Evolutionary conservation across 257 asterid genomes (phyloP).

Genomic region (Plantago major): DNA sequence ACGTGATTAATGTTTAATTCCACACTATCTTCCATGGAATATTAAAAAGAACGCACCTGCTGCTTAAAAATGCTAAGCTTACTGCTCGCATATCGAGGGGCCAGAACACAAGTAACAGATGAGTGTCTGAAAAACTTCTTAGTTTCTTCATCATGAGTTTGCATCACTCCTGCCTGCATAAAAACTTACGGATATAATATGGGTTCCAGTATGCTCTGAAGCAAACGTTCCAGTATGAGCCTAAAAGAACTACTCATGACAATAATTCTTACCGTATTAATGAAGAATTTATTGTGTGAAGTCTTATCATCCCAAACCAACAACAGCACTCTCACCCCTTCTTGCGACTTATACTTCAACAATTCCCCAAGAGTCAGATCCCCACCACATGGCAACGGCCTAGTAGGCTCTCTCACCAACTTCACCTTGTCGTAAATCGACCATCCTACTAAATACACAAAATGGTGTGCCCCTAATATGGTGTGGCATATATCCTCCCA

Average conservation of each 20-base stretch:
- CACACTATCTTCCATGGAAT: background rate
- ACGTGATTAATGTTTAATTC: too few relatives aligned
- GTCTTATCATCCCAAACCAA: slow-evolving; percentile 98
- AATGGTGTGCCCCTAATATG: slow-evolving; percentile 70
- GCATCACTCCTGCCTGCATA: slow-evolving; percentile 89
- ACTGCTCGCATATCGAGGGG: slow-evolving; percentile 96
- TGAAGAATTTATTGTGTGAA: slow-evolving; percentile 76
- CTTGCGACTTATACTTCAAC: slow-evolving; percentile 86
- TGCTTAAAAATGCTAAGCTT: slow-evolving; percentile 98
- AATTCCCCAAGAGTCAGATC: slow-evolving; percentile 77
- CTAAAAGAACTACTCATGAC: slow-evolving; percentile 13
- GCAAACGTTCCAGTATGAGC: background rate
- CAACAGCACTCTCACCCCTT: slow-evolving; percentile 88
- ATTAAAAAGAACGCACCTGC: slow-evolving; percentile 57
- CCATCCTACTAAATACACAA: slow-evolving; percentile 73
- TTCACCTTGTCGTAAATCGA: slow-evolving; percentile 67
- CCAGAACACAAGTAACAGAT: slow-evolving; percentile 76
- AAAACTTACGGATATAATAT: background rate
- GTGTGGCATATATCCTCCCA: slow-evolving; percentile 87
- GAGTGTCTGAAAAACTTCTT: slow-evolving; percentile 88
- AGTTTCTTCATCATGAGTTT: slow-evolving; percentile 96
- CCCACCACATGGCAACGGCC: slow-evolving; percentile 79
- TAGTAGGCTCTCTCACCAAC: slow-evolving; percentile 69
- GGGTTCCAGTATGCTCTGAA: too few relatives aligned
- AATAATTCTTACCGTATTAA: slow-evolving; percentile 52